These are phyloP conservation scores for Candida ovalis DNA, from an alignment of 805 yeast genomes.

Conservation along the genomic window DNA sequence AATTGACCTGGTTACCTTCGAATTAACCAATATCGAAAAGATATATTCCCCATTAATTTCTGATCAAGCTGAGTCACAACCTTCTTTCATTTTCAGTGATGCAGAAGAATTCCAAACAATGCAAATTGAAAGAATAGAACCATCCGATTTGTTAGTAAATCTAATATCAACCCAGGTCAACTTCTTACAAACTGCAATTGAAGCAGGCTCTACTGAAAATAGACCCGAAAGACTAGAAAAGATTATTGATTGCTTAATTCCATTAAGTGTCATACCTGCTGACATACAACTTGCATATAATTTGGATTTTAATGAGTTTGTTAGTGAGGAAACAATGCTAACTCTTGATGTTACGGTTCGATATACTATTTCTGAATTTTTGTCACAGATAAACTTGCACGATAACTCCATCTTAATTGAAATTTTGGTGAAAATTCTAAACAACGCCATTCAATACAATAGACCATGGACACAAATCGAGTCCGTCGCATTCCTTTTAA, in stretches of 20 bases:
- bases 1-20: constrained; percentile 13
- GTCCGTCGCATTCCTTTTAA: constrained; percentile 38
- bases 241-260: constrained; percentile 31
- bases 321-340: constrained; percentile 72
- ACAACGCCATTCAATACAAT: constrained; percentile 3
- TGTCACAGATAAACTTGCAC: constrained; percentile 43
- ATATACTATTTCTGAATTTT: constrained; percentile 54
- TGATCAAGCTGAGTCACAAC: neutral
- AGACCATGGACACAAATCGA: constrained; percentile 35
- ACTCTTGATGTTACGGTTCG: constrained; percentile 53
- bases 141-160: constrained; percentile 14
- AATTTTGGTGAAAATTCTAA: constrained; percentile 15
- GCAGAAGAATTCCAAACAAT: constrained; percentile 12
- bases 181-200: constrained; percentile 27
- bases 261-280: constrained; percentile 39
- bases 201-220: constrained; percentile 13
- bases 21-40: constrained; percentile 16
- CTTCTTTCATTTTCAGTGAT: constrained; percentile 18
- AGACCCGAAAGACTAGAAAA: constrained; percentile 14
- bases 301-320: constrained; percentile 63
- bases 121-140: constrained; percentile 25
- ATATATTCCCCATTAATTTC: constrained; percentile 19
- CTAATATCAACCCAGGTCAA: constrained; percentile 30
- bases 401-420: constrained; percentile 35
- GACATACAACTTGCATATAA: constrained; percentile 46